phyloP scores from a whole-genome alignment of 148 eudicot genomes.

The Cornus kousa region DNA sequence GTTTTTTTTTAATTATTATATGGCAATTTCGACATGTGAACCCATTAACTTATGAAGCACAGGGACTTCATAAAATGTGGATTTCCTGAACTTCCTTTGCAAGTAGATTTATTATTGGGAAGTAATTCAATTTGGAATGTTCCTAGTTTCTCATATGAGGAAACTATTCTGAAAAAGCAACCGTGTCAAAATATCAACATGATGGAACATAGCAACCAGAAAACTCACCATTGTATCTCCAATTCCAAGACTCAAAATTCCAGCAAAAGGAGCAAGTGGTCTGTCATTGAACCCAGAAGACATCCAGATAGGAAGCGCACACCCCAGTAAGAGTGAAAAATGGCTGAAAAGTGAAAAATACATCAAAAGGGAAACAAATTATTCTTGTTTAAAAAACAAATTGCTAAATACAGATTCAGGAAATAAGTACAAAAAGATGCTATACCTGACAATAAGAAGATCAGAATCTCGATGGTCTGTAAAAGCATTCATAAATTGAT shows the following conservation, averaged over 20 bases:
- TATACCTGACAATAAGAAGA: conserved; percentile 83
- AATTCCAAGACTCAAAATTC: conserved; percentile 96
- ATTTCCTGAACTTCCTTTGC: neutral
- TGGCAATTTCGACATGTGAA: too few species aligned
- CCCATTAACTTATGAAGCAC: too few species aligned
- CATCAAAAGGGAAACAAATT: neutral
- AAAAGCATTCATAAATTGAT: conserved; percentile 94
- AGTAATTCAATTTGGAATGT: neutral
- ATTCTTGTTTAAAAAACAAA: neutral
- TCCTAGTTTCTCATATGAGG: neutral
- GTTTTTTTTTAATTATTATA: too few species aligned
- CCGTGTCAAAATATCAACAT: neutral
- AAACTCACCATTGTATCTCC: conserved; percentile 96
- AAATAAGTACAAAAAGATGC: neutral
- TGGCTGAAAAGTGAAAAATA: conserved; percentile 50
- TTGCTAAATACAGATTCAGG: neutral
- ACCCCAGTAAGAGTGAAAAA: conserved; percentile 92
- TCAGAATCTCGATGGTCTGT: conserved; percentile 99
- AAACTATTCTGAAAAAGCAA: neutral
- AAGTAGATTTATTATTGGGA: neutral
- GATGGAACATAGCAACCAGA: neutral
- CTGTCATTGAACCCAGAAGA: conserved; percentile 92
- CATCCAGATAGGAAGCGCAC: conserved; percentile 98
- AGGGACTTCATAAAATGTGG: neutral
- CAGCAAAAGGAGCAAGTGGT: conserved; percentile 98